Base-by-base conservation (phyloP, 106 monocot genomes). In the Phalaenopsis aphrodite region DNA sequence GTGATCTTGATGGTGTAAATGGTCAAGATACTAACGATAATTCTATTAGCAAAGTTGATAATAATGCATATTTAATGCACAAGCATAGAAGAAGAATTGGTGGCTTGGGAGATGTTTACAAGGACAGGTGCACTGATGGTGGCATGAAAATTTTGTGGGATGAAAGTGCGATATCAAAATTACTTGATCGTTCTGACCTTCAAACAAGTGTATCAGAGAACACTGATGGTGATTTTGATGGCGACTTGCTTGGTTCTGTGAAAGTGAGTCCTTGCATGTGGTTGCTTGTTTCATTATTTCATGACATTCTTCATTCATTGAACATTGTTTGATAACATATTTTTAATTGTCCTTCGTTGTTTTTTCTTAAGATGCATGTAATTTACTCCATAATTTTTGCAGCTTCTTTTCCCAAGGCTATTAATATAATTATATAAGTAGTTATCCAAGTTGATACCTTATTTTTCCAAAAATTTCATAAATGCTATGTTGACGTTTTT, bases 181-280 rank as follows among this genome's bases (percentile, higher is more conserved):
- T 98, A 58, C 94, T 98, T 83, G 98, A 98, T 80, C 90, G 98
- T 42, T 92, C 92, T 6, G 75, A 91, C 82, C 85, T 98, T 82
- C 94, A 88, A 76, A 82, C 89, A 74, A 83, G 79, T 21, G 79
- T 80, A 42, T 84, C 81, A 80, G 98, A 92, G 79, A 80, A 81
- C 78, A 69, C 38, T 69, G 97, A 98, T 85, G 89, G 42, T 56
- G 97, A 97, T 82, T 41, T 88, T 84, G 98, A 94, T 12, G 92
- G 85, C 84, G 98, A 98, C 78, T 89, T 94, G 92, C 94, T 98
- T 87, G 98, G 98, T 18, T 85, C 92, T 46, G 90, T 98, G 15
- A 98, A 98, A 87, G 98, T 92, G 46, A 81, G 82, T 79, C 17
- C 21, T 36, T 69, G 9, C 4, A 75, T 8, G 15, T 42, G 2